Percentiles rank a stretch among this genome's conserved stretches.
These are phyloP conservation scores for Clarireedia hainanense DNA, from an alignment of 2,329 filamentous ascomycete species.

Conservation along the genomic window DNA sequence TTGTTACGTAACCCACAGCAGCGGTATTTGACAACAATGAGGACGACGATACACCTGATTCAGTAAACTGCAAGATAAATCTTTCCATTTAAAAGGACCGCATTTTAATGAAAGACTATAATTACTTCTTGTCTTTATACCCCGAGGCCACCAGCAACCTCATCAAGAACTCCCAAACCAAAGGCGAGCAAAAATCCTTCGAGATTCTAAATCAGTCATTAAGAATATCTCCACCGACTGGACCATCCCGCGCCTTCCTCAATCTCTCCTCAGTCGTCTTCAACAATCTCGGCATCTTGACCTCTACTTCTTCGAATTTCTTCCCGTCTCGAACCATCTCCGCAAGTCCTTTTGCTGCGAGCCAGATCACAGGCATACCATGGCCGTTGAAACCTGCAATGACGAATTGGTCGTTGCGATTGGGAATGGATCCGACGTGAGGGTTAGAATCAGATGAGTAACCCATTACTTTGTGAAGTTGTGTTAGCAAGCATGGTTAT, in stretches of 20 bases:
- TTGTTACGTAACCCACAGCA: too few species aligned
- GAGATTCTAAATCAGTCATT: background rate
- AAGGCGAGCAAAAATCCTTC: too few species aligned
- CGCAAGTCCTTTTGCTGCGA: constrained; percentile 34
- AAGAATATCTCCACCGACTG: constrained; percentile 8
- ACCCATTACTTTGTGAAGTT: background rate
- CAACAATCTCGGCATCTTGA: constrained; percentile 30
- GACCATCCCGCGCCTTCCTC: background rate
- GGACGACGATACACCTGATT: too few species aligned
- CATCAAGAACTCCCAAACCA: too few species aligned
- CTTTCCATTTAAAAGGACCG: too few species aligned
- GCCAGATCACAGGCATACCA: constrained; percentile 23
- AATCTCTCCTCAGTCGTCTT: constrained; percentile 24
- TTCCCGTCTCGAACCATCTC: constrained; percentile 31
- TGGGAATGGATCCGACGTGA: background rate
- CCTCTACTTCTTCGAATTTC: constrained; percentile 24
- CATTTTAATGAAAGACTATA: too few species aligned
- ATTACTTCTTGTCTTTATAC: too few species aligned
- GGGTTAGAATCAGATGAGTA: constrained; percentile 5
- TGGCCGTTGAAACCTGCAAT: constrained; percentile 9
- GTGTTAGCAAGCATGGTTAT: background rate
- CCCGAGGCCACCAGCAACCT: too few species aligned
- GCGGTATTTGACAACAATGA: too few species aligned
- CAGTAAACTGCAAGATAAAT: too few species aligned
- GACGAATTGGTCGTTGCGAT: background rate